A percentile compares a stretch with the other conserved stretches of the same genome.
Conservation (phyloP, 2,329 filamentous ascomycete species). For the Cladosporium phlei region DNA sequence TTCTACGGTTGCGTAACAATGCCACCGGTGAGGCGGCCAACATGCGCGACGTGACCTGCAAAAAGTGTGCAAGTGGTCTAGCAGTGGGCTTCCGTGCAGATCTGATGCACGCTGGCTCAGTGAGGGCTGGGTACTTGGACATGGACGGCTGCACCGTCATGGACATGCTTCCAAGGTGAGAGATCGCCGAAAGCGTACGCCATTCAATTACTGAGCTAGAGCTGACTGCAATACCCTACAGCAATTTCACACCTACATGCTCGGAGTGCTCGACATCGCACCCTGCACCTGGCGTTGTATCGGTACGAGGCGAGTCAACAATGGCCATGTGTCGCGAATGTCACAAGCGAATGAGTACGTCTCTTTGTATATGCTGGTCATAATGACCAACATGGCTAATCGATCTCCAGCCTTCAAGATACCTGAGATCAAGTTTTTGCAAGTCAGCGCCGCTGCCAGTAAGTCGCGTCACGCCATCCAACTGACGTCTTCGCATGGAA, state of each 20-base stretch:
- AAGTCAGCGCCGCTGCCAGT: slow-evolving; percentile 53
- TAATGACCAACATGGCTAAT: background rate
- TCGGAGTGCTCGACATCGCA: slow-evolving; percentile 67
- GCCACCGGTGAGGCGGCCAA: slow-evolving; percentile 37
- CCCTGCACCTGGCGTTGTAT: slow-evolving; percentile 58
- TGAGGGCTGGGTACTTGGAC: slow-evolving; percentile 74
- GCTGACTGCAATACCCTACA: slow-evolving; percentile 31
- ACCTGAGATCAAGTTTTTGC: slow-evolving; percentile 71
- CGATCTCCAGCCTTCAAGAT: slow-evolving; percentile 58
- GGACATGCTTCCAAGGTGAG: slow-evolving; percentile 67
- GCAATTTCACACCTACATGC: slow-evolving; percentile 75
- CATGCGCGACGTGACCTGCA: slow-evolving; percentile 47
- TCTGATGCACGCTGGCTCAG: slow-evolving; percentile 67
- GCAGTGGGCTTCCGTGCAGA: slow-evolving; percentile 54
- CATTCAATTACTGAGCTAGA: background rate
- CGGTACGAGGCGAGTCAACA: slow-evolving; percentile 67
- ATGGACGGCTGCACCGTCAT: slow-evolving; percentile 67
- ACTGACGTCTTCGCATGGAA: background rate
- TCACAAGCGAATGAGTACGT: slow-evolving; percentile 67
- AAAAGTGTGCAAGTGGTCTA: slow-evolving; percentile 50
- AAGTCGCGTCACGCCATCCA: no score
- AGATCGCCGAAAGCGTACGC: no score
- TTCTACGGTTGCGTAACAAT: slow-evolving; percentile 60
- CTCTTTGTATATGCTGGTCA: background rate
- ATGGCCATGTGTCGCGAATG: slow-evolving; percentile 75